phyloP scores from a whole-genome alignment of 305 asterid species.

The Fraxinus xanthoxyloides region DNA sequence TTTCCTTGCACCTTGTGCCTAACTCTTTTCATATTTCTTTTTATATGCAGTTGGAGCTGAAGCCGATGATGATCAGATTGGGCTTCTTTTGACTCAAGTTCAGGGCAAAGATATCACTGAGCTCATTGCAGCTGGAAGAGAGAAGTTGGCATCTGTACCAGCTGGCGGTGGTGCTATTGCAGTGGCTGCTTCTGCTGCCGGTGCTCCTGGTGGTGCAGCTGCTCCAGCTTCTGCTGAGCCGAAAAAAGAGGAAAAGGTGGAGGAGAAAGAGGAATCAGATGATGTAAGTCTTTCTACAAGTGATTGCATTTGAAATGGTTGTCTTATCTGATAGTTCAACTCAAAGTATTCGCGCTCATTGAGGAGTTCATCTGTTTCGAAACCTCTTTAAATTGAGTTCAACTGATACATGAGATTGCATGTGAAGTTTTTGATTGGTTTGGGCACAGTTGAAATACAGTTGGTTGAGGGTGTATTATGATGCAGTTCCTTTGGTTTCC shows the following conservation, averaged over 20 bases:
- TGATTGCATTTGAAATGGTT: neutral
- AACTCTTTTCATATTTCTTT: neutral
- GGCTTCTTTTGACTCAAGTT: conserved; percentile 45
- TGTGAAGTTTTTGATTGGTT: neutral
- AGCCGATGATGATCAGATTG: conserved; percentile 37
- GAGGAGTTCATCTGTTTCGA: neutral
- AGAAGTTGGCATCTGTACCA: conserved; percentile 63
- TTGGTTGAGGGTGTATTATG: neutral
- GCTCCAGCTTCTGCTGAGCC: conserved; percentile 53
- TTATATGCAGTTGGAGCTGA: conserved; percentile 48
- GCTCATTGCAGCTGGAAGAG: conserved; percentile 59
- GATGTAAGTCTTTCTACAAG: conserved; percentile 31
- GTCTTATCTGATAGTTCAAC: neutral
- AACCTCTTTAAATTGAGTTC: neutral
- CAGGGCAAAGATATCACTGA: conserved; percentile 54
- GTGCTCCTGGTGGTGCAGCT: conserved; percentile 28
- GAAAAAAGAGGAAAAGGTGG: conserved; percentile 55
- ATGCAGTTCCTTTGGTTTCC: neutral
- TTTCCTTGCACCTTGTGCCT: neutral
- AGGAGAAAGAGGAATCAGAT: conserved; percentile 54
- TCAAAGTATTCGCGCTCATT: neutral
- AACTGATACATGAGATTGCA: neutral
- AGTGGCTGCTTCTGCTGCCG: conserved; percentile 32
- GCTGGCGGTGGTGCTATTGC: conserved; percentile 53
- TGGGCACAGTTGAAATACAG: neutral